Evolutionary conservation across 305 asterid species (phyloP).

Genomic region (Rubia peregrina): DNA sequence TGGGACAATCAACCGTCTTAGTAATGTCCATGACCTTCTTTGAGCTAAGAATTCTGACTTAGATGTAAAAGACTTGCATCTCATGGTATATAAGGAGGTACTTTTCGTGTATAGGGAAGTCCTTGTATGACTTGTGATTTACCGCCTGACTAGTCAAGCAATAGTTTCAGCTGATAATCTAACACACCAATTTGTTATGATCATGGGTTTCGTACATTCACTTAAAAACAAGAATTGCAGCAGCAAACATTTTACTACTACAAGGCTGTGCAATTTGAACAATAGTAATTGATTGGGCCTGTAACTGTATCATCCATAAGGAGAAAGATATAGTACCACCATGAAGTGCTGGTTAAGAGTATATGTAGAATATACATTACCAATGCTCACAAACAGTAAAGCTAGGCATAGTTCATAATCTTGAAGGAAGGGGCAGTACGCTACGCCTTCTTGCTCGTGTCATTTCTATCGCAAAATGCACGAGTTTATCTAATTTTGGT

Average conservation of each 20-base stretch:
- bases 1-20: neutral
- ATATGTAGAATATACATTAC: neutral
- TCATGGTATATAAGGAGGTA: neutral
- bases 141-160: neutral
- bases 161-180: neutral
- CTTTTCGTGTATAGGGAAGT: no score
- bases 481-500: neutral
- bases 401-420: neutral
- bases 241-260: neutral
- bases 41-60: neutral
- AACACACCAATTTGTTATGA: neutral
- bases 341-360: neutral
- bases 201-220: neutral
- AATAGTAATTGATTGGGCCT: neutral
- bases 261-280: neutral
- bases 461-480: neutral
- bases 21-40: neutral
- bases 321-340: no score
- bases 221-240: constrained; percentile 2
- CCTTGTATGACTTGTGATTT: neutral
- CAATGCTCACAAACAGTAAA: neutral
- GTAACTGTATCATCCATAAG: neutral
- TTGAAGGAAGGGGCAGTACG: neutral
- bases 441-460: neutral
- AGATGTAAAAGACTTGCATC: neutral